Evolutionary conservation across 225 moss, liverwort and hornwort genomes (phyloP).

Genomic region (Lunularia cruciata): DNA sequence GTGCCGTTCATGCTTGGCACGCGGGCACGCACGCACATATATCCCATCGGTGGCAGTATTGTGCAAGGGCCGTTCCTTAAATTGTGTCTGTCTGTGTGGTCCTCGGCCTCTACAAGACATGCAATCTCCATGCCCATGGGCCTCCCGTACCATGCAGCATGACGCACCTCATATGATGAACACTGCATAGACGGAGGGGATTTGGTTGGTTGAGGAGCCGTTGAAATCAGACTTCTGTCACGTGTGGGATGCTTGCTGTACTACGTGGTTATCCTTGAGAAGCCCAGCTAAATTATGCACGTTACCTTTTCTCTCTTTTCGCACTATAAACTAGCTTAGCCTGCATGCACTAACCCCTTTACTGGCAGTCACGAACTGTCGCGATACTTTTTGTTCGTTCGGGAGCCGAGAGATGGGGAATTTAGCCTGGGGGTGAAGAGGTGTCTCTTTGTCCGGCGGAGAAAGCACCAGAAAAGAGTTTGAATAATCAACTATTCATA

Average conservation of each 20-base stretch:
- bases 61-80: conserved; percentile 12
- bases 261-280: conserved; percentile 11
- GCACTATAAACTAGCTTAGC: conserved; percentile 1
- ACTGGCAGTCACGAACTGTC: neutral
- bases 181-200: conserved; percentile 3
- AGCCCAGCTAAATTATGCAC: neutral
- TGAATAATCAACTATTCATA: no score
- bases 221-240: conserved; percentile 10
- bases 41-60: conserved; percentile 11
- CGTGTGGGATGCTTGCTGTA: conserved; percentile 18
- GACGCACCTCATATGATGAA: conserved; percentile 20
- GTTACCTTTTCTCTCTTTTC: conserved; percentile 1
- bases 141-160: conserved; percentile 15
- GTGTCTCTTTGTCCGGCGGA: neutral
- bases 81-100: conserved; percentile 8
- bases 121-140: conserved; percentile 11
- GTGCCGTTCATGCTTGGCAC: conserved; percentile 9
- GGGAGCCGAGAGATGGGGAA: neutral
- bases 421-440: neutral
- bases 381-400: neutral
- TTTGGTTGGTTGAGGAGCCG: conserved; percentile 14
- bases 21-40: conserved; percentile 8
- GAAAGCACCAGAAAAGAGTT: no score
- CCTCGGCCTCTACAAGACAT: conserved; percentile 14
- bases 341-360: neutral